phyloP scores from a whole-genome alignment of 345 rosid species.

The Linum lewisii region DNA sequence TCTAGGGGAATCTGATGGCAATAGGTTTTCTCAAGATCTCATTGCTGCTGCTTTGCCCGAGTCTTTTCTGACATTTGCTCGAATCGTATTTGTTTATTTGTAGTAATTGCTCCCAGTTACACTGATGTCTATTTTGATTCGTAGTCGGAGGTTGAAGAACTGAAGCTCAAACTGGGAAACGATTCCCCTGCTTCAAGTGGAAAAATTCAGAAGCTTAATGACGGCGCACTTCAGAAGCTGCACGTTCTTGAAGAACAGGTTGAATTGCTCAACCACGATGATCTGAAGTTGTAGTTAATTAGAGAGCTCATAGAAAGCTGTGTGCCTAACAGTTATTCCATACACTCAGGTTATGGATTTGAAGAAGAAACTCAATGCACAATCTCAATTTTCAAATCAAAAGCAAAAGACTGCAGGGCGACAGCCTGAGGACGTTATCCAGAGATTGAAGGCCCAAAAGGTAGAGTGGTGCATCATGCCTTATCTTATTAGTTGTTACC shows the following conservation, averaged over 20 bases:
- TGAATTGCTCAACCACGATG: background rate
- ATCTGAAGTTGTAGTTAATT: background rate
- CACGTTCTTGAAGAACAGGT: constrained; percentile 17
- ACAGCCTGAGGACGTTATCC: constrained; percentile 11
- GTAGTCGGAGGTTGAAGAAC: constrained; percentile 18
- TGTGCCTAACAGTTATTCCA: background rate
- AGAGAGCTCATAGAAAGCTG: too few relatives aligned
- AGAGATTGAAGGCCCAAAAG: constrained; percentile 24
- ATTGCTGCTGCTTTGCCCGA: too few relatives aligned
- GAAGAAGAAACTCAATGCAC: constrained; percentile 17
- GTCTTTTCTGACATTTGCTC: too few relatives aligned
- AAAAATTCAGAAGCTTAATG: constrained; percentile 1
- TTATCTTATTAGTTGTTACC: background rate
- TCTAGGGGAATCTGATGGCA: background rate
- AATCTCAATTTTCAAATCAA: constrained; percentile 14
- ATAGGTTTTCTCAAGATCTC: too few relatives aligned
- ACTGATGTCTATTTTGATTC: background rate
- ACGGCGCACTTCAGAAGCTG: constrained; percentile 11
- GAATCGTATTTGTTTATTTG: too few relatives aligned
- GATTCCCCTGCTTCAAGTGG: constrained; percentile 9
- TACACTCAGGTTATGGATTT: constrained; percentile 13
- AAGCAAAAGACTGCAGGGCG: constrained; percentile 6
- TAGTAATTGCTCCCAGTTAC: background rate
- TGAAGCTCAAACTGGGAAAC: constrained; percentile 6
- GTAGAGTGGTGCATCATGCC: constrained; percentile 4